Base-by-base conservation (phyloP, 2,329 filamentous ascomycete genomes). In the Epichloe typhina region DNA sequence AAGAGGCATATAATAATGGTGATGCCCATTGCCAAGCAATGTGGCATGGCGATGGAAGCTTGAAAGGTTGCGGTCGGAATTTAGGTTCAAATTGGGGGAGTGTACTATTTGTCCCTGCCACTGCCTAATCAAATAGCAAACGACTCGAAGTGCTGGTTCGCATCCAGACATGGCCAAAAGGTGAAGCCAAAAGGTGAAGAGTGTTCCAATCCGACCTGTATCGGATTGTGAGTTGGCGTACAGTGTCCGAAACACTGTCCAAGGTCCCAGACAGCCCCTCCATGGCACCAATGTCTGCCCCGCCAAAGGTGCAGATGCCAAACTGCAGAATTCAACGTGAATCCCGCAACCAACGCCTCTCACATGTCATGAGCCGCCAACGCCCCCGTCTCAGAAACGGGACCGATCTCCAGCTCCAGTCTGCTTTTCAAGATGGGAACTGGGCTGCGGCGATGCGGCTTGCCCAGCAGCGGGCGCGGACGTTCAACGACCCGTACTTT, bases 401-500 rank as follows among this genome's bases (percentile, higher is more conserved):
- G 53, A 72, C 76, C 48, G 74, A 77, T 55, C 66, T 75, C 47
- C 73, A 77, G 65, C 68, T 82, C 9, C 73, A 79, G 64, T 69
- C 71, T 13, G 75, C 75, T 49, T 82, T 77, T 51, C 67, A 69
- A 40, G 74, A 77, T 50, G 68, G 72, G 48, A 76, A 76, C 61
- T 82, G 77, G 77, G 56, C 66, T 17, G 64, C 66, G 15, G 75
- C 72, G 49, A 65, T 72, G 26, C 74, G 72, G 31, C 66, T 79
- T 13, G 76, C 77, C 13, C 72, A 75, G 54, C 74, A 77, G 62
- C 67, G 74, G 31, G 66, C 67, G 51, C 72, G 71, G 56, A 62
- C 67, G 2, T 68, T 67, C 41, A 76, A 77, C 48, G 76, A 80
- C 41, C 66, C 72, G 7, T 81, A 80, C 58, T 80, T 75, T 57